phyloP scores from a whole-genome alignment of 2,329 filamentous ascomycete genomes.

The Colletotrichum salicis region DNA sequence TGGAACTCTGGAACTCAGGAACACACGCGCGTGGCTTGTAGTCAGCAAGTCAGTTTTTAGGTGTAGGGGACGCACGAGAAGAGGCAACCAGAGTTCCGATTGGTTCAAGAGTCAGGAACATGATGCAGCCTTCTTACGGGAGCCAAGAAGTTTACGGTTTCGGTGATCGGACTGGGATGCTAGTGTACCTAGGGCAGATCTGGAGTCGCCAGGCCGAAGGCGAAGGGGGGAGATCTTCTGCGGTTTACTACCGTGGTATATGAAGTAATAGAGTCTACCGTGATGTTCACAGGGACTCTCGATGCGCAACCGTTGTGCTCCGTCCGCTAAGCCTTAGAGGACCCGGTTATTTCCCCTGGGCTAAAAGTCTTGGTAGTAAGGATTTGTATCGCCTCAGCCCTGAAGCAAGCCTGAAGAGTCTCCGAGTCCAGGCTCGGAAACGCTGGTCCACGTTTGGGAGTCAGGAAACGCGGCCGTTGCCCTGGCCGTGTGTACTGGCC shows the following conservation, averaged over 20 bases:
- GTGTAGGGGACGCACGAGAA: background rate
- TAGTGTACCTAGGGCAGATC: slow-evolving; percentile 17
- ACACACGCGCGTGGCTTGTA: background rate
- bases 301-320: background rate
- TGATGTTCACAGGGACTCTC: slow-evolving; percentile 4
- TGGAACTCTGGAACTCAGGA: background rate
- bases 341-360: slow-evolving; percentile 2
- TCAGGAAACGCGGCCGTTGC: slow-evolving; percentile 16
- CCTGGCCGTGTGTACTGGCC: background rate
- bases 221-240: background rate
- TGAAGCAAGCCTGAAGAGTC: background rate
- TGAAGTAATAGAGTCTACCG: background rate
- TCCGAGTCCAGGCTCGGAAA: slow-evolving; percentile 10
- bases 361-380: slow-evolving; percentile 20
- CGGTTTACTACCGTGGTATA: too few relatives aligned
- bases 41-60: background rate
- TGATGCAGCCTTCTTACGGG: slow-evolving; percentile 29
- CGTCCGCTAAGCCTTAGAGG: slow-evolving; percentile 18
- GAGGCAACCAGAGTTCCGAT: slow-evolving; percentile 23
- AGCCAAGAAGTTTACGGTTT: slow-evolving; percentile 35
- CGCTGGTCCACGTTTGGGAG: slow-evolving; percentile 26
- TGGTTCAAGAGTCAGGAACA: slow-evolving; percentile 19
- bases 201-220: background rate
- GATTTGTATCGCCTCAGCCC: slow-evolving; percentile 3
- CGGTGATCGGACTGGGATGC: slow-evolving; percentile 28